Base-by-base conservation (phyloP, 1,284 basidiomycete species). In the Pyrrhoderma noxium region DNA sequence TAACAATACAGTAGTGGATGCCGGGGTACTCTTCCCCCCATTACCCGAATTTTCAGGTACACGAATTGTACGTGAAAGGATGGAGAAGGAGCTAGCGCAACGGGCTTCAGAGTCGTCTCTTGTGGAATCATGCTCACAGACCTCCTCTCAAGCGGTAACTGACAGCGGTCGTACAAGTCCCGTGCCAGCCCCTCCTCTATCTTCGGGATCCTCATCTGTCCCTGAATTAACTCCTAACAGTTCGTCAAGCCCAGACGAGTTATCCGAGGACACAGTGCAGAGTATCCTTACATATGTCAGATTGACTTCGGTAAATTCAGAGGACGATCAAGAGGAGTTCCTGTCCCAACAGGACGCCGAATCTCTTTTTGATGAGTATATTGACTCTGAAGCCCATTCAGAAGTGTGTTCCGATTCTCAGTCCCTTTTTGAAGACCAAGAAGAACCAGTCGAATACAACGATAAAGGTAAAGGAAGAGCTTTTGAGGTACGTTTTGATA, bases 11-110 rank as follows among this genome's bases (percentile, higher is more conserved):
- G 85, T 62, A 82, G 82, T 61, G 74, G 80, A 52, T 75, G 72
- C 45, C 80, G 77, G 53, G 55, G 69, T 84, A 16, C 76, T 87
- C 38, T 87, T 87, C 64, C 85, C 85, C 40, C 81, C 82, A 1
- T 64, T 87, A 2, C 75, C 82, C 8, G 67, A 67, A 4, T 70
- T 70, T 27, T 69, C 69, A 23, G 72, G 70, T 67, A 50, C 71
- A 8, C 49, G 53, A 21, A 51, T 55, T 27, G 49, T 31, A n/a
- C 47, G 40, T 13, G 53, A 55, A 22, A 37, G 47, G n/a, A 31
- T 40, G 7, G 13, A 37, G 31, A 40, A 51, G 23, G 49, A 51
- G 31, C 22, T 51, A 22, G 49, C 52, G n/a, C 38, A 66, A 3
- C 52, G 67, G 3, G 55, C 59, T 9, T 56, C 55, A 39, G 45